Base-by-base conservation (phyloP, 352 stramenopile genomes). In the Phytophthora sansomeana region DNA sequence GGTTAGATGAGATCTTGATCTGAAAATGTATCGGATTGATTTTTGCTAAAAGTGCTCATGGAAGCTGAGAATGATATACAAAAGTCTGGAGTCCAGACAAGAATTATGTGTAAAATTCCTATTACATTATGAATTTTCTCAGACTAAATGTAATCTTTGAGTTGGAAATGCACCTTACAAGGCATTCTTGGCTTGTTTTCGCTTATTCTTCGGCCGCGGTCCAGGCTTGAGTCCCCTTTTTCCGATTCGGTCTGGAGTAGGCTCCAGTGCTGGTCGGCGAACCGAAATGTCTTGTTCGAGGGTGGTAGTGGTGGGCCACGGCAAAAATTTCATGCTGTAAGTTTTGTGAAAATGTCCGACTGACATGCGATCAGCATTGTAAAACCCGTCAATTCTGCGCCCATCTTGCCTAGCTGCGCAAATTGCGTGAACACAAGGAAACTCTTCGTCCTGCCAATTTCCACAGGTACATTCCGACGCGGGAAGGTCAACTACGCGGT, bases 391-490 rank as follows among this genome's bases (percentile, higher is more conserved):
- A 3, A 68, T 4, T 21, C 17, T 1, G 17, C 16, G 32, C 0
- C 33, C 26, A 32, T 62, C 60, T 24, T 44, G 19, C 1, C 41
- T 32, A 1, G 60, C 60, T 38, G 51, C 60, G 5, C 26, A 17
- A 6, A 62, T 24, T 16, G 60, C n/a, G n/a, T 68, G 44, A 3
- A 68, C 17, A 32, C 43, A 62, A 6, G 54, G 41, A 36, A 62
- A 62, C 1, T 35, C 17, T 6, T 44, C 44, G 42, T 62, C 21
- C 16, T 46, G n/a, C 54, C 30, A 54, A 17, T 29, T n/a, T 8
- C 51, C 16, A 11, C 32, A 62, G 1, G 55, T 62, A 19, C 43
- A 54, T 9, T 61, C 41, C 6, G 14, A 11, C 13, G 5, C 39
- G 3, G 39, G 53, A 62, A 35, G n/a, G n/a, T n/a, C n/a, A 29